Evolutionary conservation across 768 basidiomycete species (phyloP), one percentile per base, ranked within the genome.

Genomic region (Phaeotremella fagi): DNA sequence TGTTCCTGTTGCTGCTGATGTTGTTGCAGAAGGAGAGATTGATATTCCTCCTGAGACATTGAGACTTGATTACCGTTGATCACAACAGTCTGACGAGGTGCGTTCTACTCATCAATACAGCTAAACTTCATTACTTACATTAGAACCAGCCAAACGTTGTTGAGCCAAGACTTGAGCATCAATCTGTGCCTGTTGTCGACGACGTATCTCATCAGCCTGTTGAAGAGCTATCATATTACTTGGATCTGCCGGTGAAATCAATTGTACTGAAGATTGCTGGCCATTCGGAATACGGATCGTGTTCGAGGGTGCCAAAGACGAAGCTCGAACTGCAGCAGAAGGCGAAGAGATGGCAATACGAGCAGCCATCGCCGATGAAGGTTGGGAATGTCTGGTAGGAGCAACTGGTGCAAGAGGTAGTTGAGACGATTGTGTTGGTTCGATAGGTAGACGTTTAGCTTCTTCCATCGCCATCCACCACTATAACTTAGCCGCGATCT

Each of bases 281-380:
- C 52, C 52, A 23, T 38, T 55, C 36, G 23, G 11, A 12, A 25
- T 27, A 48, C 38, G 41, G 37, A 38, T 23, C 31, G 20, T 50
- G 41, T 5, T 24, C 41, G 26, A 46, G 26, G 24, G 38, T 6
- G 45, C 52, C n/a, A 51, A 46, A 3, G 54, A 56, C 12, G 60
- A 46, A 25, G 60, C 55, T 25, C 60, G 50, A 18, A 61, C 55
- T 11, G 60, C 60, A 1, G 52, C 60, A 20, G 55, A 55, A 1
- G 60, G 60, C 14, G 47, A 43, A 1, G 60, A 56, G 14, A 54
- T 33, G 5, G 60, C 60, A 11, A 61, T 61, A 11, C 51, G 60
- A 54, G 60, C 60, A 4, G 60, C 60, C 20, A 56, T 33, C 7
- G 60, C 60, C 5, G 60, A 61, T 4, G 60, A 56, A 20, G 60